Base-by-base conservation (phyloP, 2,329 filamentous ascomycete genomes). In the Beauveria australis region DNA sequence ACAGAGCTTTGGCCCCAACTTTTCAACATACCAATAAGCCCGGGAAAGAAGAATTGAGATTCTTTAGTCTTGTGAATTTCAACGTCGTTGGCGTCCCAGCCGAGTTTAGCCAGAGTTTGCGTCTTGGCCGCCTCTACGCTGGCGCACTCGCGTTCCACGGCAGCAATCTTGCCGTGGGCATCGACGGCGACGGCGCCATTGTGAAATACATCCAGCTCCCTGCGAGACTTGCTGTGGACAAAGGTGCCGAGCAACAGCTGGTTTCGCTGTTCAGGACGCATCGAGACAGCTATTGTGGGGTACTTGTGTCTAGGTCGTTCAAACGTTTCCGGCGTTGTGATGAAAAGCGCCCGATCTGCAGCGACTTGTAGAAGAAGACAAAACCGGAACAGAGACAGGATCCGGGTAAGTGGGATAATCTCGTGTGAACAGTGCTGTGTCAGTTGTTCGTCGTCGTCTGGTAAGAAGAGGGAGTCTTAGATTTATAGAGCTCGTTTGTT, bases 31-130 rank as follows among this genome's bases (percentile, higher is more conserved):
- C 87, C 88, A 63, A 94, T 86, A 69, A 93, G 92, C 6, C 90
- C 90, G 0, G 90, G 90, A 67, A 94, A 93, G 78, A 91, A 92
- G 76, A 93, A 93, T 59, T 89, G 82, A 12, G 81, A 80, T 4
- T 77, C 76, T 48, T 72, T 68, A 52, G 69, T 69, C 2, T 64
- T 66, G 12, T 71, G 68, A 10, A 81, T 67, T 2, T 71, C 66
- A 18, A 80, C 74, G 3, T 78, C 71, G 7, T 67, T 67, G 1
- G 61, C 63, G 1, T 64, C 61, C 82, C 82, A 85, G 2, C 76
- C 78, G 6, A 84, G 71, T 22, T 66, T 64, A n/a, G 71, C 65
- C 40, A 78, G 66, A 40, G 81, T 62, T 43, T 67, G 68, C 2
- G 71, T 64, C 60, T 72, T 69, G 22, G 64, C 65, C 40, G 67